Evolutionary conservation across 495 filamentous ascomycete species (phyloP).

Genomic region (Trypethelium eluteriae): DNA sequence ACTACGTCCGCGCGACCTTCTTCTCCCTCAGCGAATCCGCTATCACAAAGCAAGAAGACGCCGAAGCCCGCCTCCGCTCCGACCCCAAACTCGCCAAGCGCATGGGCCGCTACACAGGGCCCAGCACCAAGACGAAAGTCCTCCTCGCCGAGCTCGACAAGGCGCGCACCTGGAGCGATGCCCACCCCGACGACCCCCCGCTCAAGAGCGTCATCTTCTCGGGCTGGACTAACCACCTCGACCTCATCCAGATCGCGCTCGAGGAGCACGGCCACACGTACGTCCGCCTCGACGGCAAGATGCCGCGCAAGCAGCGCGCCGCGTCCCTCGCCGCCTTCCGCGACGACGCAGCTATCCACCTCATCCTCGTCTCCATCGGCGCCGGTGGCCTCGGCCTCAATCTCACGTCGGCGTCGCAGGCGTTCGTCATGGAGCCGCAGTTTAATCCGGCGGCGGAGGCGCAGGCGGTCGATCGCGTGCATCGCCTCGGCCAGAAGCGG

Average conservation of each 20-base stretch:
- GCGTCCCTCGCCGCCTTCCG: conserved; percentile 68
- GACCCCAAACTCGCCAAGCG: conserved; percentile 51
- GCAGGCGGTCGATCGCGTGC: conserved; percentile 89
- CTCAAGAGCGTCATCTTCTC: conserved; percentile 89
- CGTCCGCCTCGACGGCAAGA: conserved; percentile 81
- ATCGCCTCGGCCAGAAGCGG: conserved; percentile 83
- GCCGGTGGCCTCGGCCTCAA: conserved; percentile 92
- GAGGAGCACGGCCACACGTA: conserved; percentile 57
- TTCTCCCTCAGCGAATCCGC: conserved; percentile 61
- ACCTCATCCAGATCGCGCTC: conserved; percentile 83
- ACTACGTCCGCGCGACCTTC: conserved; percentile 49
- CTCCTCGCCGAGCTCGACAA: conserved; percentile 59
- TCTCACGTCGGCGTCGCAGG: conserved; percentile 72
- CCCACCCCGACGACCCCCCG: conserved; percentile 51
- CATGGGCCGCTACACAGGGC: conserved; percentile 66
- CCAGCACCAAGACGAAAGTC: conserved; percentile 82
- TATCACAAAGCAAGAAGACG: conserved; percentile 52
- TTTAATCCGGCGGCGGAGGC: conserved; percentile 94
- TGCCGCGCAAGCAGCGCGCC: conserved; percentile 63
- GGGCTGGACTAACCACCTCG: conserved; percentile 86
- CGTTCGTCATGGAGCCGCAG: conserved; percentile 96
- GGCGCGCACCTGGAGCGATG: conserved; percentile 51
- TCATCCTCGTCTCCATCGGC: conserved; percentile 84
- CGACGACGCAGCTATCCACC: conserved; percentile 59
- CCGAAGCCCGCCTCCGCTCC: conserved; percentile 39